Base-by-base conservation (phyloP, 2,329 filamentous ascomycete genomes). In the Penicillium oxalicum region DNA sequence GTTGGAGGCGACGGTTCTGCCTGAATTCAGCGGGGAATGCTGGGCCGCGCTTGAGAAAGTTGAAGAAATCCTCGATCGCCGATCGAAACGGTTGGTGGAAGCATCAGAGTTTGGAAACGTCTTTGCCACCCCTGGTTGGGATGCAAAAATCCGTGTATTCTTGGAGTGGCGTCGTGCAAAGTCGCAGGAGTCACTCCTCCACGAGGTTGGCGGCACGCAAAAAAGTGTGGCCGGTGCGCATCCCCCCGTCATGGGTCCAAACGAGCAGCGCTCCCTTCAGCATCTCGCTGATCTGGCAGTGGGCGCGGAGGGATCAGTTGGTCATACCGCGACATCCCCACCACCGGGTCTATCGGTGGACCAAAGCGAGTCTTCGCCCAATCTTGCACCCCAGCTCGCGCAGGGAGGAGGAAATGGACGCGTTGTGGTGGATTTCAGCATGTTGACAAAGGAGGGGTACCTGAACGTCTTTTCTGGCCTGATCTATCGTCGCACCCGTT, bases 11-110 rank as follows among this genome's bases (percentile, higher is more conserved):
- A 70, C 68, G 5, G 69, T 71, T 27, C 58, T 72, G 32, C 68
- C 69, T 4, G 68, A 70, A 38, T 55, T 67, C 40, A 52, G 65
- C 2, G 62, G 57, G 40, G 64, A 71, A 45, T 71, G 69, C 52
- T 72, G 70, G 68, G 59, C 63, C 5, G 50, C 62, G 0, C 63
- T 84, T n/a, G 68, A 73, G 27, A 75, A 74, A 44, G 76, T 79
- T 4, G 75, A 79, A 45, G 66, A 70, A 9, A 68, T 77, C 3
- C 68, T 78, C 39, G 70, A 74, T 35, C 64, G 70, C 7, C 73
- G 77, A 24, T 70, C 64, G 24, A 68, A 67, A 53, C 56, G 57
- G 28, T 48, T 59, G 8, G 34, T 56, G 9, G 56, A 62, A 26
- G 56, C 56, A 1, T 49, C 58, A 7, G 70, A 72, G 44, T 71